Base-by-base conservation (phyloP, 176 grass and related monocot genomes). In the Oryza australiensis region DNA sequence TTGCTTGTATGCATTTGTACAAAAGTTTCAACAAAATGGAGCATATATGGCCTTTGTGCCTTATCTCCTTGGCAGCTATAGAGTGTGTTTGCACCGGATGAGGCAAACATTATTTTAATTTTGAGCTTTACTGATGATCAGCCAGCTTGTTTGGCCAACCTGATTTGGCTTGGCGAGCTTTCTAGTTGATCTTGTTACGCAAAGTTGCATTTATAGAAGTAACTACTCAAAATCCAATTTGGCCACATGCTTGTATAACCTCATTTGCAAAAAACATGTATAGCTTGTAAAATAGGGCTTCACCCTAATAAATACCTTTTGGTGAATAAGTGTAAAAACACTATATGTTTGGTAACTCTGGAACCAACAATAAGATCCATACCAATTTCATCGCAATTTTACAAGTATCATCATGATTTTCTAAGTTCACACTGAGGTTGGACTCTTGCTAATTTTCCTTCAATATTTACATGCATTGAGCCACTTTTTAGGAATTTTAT, bases 31-130 rank as follows among this genome's bases (percentile, higher is more conserved):
- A 85, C 33, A 27, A 55, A 27, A 71, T 55, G 80, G 53, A 24
- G 12, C 32, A 77, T 49, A 71, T 64, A 89, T 89, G 87, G 87
- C 72, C 43, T 18, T 55, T 66, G 75, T 88, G 82, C 72, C 82
- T 89, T 85, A 89, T 89, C 87, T 85, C 82, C 72, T 65, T 26
- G 75, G 87, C 77, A 89, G 20, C 80, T 59, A 73, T 35, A 40
- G 67, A 67, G 38, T 72, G 51, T 87, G 80, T 66, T 78, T 34
- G 62, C 64, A 43, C 48, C 45, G 77, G 65, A 70, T 70, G 71
- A 65, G 33, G 66, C 77, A 85, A 76, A 35, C 72, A 12, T 57
- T 85, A 57, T 77, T 85, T 85, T 68, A 69, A 51, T 64, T 64
- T n/a, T 64, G 26, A 80, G 40, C 55, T 82, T 73, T 88, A 69